Percentiles rank a stretch among this genome's conserved stretches.
Conservation (phyloP, 768 basidiomycete genomes). For the Kwoniella sp. region DNA sequence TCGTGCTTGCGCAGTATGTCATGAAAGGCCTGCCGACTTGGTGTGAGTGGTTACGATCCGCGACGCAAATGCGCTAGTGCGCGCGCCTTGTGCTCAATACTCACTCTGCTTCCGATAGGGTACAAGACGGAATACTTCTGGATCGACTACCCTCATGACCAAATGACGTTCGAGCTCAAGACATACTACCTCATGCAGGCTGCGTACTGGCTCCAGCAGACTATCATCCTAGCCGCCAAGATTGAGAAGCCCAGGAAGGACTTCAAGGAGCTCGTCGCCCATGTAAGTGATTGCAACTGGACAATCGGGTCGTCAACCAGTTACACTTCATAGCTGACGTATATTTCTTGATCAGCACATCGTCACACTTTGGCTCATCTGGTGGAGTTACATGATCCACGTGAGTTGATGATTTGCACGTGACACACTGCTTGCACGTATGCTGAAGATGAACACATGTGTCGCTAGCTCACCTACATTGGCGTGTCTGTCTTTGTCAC, state of each 20-base stretch:
- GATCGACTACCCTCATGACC: conserved; percentile 87
- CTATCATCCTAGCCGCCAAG: conserved; percentile 74
- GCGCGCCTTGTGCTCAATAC: background rate
- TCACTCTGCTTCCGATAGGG: conserved; percentile 23
- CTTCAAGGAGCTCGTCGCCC: conserved; percentile 78
- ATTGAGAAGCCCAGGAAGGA: conserved; percentile 96
- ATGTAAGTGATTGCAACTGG: conserved; percentile 56
- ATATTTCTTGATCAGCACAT: no score
- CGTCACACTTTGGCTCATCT: conserved; percentile 91
- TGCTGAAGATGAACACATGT: conserved; percentile 12
- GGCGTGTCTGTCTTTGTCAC: conserved; percentile 91
- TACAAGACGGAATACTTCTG: conserved; percentile 76
- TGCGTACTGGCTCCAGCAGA: conserved; percentile 92
- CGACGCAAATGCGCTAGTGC: no score
- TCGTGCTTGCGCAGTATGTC: conserved; percentile 68
- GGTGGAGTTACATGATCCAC: conserved; percentile 63
- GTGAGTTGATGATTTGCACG: conserved; percentile 57
- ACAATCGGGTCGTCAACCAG: background rate
- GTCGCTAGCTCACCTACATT: conserved; percentile 67
- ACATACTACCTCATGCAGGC: conserved; percentile 90
- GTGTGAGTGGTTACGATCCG: conserved; percentile 64
- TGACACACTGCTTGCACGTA: conserved; percentile 52
- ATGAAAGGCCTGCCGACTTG: conserved; percentile 80
- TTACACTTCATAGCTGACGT: background rate
- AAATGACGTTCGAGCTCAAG: conserved; percentile 82